phyloP scores from a whole-genome alignment of 1,284 basidiomycete genomes.

The Mycosarcoma mackinlayi region DNA sequence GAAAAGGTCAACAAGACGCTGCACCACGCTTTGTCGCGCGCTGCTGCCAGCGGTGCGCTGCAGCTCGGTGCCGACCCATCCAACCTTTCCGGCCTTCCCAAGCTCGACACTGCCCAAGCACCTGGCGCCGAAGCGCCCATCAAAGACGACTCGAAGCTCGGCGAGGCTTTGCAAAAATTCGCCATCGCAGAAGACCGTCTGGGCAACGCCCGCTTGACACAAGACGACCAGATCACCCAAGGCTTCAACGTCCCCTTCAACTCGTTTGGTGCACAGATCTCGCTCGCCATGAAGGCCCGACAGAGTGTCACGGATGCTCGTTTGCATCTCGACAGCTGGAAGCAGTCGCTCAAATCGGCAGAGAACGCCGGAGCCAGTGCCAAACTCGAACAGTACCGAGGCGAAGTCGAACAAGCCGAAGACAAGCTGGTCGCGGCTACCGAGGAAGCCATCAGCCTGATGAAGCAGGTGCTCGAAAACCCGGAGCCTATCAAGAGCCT shows the following conservation, averaged over 20 bases:
- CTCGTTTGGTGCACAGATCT: constrained; percentile 65
- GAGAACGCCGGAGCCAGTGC: constrained; percentile 50
- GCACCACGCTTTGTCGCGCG: constrained; percentile 88
- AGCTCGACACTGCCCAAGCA: constrained; percentile 37
- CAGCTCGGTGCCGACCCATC: constrained; percentile 69
- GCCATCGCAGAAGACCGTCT: constrained; percentile 87
- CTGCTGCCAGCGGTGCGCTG: constrained; percentile 78
- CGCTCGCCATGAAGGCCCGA: constrained; percentile 64
- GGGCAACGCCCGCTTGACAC: constrained; percentile 82
- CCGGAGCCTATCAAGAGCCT: constrained; percentile 95
- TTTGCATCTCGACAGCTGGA: constrained; percentile 65
- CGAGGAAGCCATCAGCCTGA: constrained; percentile 94
- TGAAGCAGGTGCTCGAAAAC: constrained; percentile 98
- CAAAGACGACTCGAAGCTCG: constrained; percentile 67
- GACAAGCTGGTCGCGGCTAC: constrained; percentile 87
- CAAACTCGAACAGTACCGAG: constrained; percentile 56
- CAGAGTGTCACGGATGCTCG: constrained; percentile 64
- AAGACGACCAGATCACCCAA: constrained; percentile 80
- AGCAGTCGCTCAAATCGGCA: constrained; percentile 60
- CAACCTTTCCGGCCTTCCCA: constrained; percentile 51
- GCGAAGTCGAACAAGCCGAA: constrained; percentile 67
- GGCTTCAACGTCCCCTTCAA: constrained; percentile 88
- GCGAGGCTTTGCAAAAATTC: constrained; percentile 81
- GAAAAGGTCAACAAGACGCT: constrained; percentile 79
- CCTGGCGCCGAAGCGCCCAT: constrained; percentile 29